These are phyloP conservation scores for Kurtzmaniella fragi DNA, from an alignment of 805 yeast species.

Conservation along the genomic window DNA sequence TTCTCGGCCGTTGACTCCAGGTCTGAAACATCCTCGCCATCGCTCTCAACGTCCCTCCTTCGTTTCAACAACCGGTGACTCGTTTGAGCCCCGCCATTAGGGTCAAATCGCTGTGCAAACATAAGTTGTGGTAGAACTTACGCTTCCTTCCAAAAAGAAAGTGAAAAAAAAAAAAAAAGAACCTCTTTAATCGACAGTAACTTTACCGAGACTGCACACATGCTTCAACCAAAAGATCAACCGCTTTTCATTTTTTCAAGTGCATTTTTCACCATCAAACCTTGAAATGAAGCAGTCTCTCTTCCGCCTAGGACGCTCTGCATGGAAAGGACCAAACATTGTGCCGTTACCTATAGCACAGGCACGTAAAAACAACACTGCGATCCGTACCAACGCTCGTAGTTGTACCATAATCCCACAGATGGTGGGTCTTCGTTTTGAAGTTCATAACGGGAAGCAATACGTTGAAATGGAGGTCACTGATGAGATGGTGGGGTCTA, in stretches of 20 bases:
- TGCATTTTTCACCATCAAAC: constrained; percentile 22
- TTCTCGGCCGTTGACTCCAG: background rate
- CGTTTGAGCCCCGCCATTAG: constrained; percentile 16
- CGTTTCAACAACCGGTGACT: too few species aligned
- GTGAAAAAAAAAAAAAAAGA: background rate
- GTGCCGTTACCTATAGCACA: constrained; percentile 92
- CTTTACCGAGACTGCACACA: constrained; percentile 16
- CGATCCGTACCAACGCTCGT: constrained; percentile 94
- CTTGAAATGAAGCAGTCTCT: constrained; percentile 14
- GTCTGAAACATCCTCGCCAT: constrained; percentile 1
- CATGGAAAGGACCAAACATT: constrained; percentile 75
- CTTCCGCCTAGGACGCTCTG: constrained; percentile 28
- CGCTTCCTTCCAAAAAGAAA: background rate
- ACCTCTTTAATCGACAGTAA: background rate
- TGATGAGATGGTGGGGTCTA: constrained; percentile 96
- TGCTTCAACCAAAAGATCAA: constrained; percentile 17
- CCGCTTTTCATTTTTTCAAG: constrained; percentile 1
- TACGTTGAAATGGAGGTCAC: constrained; percentile 82
- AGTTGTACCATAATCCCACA: constrained; percentile 92
- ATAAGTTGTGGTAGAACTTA: constrained; percentile 20
- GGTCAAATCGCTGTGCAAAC: constrained; percentile 68
- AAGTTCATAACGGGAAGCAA: constrained; percentile 93
- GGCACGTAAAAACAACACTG: constrained; percentile 74
- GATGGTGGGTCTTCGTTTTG: constrained; percentile 90
- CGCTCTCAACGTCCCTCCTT: background rate